Percentiles rank a stretch among this genome's conserved stretches.
These are phyloP conservation scores for Sergeia podlipaevii DNA, from an alignment of 208 protist species.

Conservation along the genomic window DNA sequence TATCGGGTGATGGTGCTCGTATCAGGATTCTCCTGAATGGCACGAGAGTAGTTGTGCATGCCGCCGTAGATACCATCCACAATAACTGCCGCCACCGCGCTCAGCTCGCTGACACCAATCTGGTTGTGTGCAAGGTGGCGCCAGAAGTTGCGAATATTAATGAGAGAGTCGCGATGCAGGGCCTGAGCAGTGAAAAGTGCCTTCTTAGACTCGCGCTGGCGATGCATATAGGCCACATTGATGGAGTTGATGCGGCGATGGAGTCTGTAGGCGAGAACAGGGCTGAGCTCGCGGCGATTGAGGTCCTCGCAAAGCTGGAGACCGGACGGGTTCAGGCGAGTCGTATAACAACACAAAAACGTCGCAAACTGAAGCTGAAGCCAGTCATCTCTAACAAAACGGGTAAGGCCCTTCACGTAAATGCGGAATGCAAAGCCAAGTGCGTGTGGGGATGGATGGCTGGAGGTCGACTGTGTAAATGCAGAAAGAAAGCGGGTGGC, in stretches of 20 bases:
- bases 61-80: conserved; percentile 16
- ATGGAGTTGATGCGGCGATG: conserved; percentile 9
- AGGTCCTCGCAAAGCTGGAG: conserved; percentile 13
- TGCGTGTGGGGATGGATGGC: neutral
- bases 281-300: neutral
- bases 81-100: conserved; percentile 12
- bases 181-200: conserved; percentile 3
- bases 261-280: conserved; percentile 15
- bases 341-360: conserved; percentile 15
- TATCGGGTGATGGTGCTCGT: conserved; percentile 11
- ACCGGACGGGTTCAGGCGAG: neutral
- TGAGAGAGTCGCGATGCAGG: conserved; percentile 23
- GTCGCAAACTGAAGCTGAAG: conserved; percentile 23
- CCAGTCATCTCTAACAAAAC: conserved; percentile 8
- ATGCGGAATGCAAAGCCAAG: conserved; percentile 21
- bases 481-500: conserved; percentile 11
- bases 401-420: conserved; percentile 34
- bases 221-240: neutral
- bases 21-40: conserved; percentile 14
- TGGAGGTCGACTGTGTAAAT: conserved; percentile 7
- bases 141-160: conserved; percentile 29
- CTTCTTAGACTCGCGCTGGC: conserved; percentile 12
- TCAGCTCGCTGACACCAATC: conserved; percentile 11
- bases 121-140: conserved; percentile 8
- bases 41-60: conserved; percentile 12